phyloP scores from a whole-genome alignment of 169 alveolate genomes.

The Pseudocohnilembus persalinus region DNA sequence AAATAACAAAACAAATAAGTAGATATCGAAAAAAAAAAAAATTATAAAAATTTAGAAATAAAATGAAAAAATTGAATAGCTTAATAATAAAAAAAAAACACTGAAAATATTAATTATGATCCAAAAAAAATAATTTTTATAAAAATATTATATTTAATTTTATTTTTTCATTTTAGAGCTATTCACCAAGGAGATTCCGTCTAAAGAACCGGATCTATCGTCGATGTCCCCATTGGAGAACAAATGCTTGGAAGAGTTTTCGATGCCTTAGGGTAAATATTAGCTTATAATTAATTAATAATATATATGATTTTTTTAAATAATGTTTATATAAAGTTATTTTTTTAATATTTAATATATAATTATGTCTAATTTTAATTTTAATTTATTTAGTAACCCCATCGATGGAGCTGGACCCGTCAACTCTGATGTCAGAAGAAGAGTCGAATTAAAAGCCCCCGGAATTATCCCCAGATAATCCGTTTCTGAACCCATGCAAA shows the following conservation, averaged over 20 bases:
- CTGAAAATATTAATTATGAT: no score
- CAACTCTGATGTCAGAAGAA: slow-evolving; percentile 84
- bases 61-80: not conserved
- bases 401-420: slow-evolving; percentile 96
- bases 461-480: slow-evolving; percentile 97
- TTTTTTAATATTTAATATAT: no score
- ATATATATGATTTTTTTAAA: no score
- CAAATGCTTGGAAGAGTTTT: slow-evolving; percentile 97
- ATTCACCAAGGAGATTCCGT: slow-evolving; percentile 96
- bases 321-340: no score
- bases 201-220: slow-evolving; percentile 94
- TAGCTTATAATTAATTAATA: no score
- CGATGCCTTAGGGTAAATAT: slow-evolving; percentile 90
- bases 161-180: slow-evolving; percentile 60
- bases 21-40: not conserved
- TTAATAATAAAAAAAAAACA: no score
- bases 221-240: slow-evolving; percentile 96
- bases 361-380: not conserved
- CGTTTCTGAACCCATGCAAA: slow-evolving; percentile 97
- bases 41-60: not conserved
- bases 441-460: slow-evolving; percentile 97
- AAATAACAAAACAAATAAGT: no score
- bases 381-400: slow-evolving; percentile 81
- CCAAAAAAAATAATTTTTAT: no score
- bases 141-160: no score